phyloP scores from a whole-genome alignment of 2,329 filamentous ascomycete species.

The Diaporthe citri region DNA sequence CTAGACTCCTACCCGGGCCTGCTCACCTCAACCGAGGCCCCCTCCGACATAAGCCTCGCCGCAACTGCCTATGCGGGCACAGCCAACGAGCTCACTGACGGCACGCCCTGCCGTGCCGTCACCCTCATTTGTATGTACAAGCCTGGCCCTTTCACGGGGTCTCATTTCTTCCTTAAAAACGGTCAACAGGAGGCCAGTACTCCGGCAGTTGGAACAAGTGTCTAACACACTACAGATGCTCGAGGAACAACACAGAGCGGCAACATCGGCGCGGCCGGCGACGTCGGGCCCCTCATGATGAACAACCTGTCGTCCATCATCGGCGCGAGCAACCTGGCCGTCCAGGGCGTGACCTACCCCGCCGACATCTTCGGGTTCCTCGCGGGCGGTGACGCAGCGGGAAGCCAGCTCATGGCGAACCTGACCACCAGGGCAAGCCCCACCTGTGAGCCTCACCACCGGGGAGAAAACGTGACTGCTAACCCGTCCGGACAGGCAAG shows the following conservation, averaged over 20 bases:
- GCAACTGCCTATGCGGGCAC: slow-evolving; percentile 20
- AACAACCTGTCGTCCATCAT: slow-evolving; percentile 42
- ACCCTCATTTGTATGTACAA: slow-evolving; percentile 33
- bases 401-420: slow-evolving; percentile 39
- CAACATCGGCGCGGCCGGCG: slow-evolving; percentile 38
- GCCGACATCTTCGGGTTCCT: slow-evolving; percentile 45
- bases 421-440: slow-evolving; percentile 29
- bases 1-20: slow-evolving; percentile 11
- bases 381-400: slow-evolving; percentile 43
- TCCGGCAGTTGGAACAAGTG: neutral
- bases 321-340: slow-evolving; percentile 40
- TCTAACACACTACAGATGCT: slow-evolving; percentile 19
- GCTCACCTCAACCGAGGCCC: neutral
- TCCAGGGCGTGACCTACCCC: slow-evolving; percentile 47
- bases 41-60: neutral
- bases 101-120: slow-evolving; percentile 38
- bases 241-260: slow-evolving; percentile 37
- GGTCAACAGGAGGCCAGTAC: neutral
- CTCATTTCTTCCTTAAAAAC: too few relatives aligned
- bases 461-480: neutral
- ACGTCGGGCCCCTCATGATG: slow-evolving; percentile 45
- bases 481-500: slow-evolving; percentile 20
- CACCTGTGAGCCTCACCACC: too few relatives aligned
- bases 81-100: slow-evolving; percentile 37
- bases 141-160: neutral